Percentiles rank a stretch among this genome's conserved stretches.
Evolutionary conservation across 2,329 filamentous ascomycete species (phyloP).

Genomic region (Fusarium annulatum): DNA sequence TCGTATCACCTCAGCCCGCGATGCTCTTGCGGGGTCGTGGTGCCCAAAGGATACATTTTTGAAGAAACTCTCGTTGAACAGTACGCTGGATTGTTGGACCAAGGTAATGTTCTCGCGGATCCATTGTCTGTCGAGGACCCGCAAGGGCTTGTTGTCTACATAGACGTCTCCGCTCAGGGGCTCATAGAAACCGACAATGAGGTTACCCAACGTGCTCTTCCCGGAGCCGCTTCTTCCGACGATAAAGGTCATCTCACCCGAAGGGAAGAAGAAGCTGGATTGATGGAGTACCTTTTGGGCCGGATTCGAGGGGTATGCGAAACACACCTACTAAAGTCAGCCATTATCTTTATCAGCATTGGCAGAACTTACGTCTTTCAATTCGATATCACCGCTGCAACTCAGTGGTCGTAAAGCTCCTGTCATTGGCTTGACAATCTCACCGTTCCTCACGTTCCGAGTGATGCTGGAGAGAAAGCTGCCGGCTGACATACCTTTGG

Average conservation of each 20-base stretch:
- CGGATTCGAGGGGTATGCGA: slow-evolving; percentile 81
- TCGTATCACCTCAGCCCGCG: slow-evolving; percentile 64
- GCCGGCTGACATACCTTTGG: slow-evolving; percentile 82
- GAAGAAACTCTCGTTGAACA: slow-evolving; percentile 85
- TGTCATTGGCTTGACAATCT: background rate
- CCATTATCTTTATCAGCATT: background rate
- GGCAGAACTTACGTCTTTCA: slow-evolving; percentile 4
- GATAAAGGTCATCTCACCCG: slow-evolving; percentile 80
- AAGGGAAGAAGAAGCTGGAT: slow-evolving; percentile 75
- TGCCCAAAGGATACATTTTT: slow-evolving; percentile 82
- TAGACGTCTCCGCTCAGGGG: slow-evolving; percentile 72
- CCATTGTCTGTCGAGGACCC: slow-evolving; percentile 75
- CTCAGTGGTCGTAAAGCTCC: slow-evolving; percentile 46
- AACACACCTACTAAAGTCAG: slow-evolving; percentile 70
- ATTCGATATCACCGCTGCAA: slow-evolving; percentile 72
- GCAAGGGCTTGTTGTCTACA: slow-evolving; percentile 73
- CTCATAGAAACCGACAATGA: slow-evolving; percentile 82
- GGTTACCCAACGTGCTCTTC: slow-evolving; percentile 87
- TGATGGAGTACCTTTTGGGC: slow-evolving; percentile 68
- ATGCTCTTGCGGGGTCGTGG: slow-evolving; percentile 58
- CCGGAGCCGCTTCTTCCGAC: slow-evolving; percentile 90
- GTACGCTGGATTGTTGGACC: slow-evolving; percentile 81
- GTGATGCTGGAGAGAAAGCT: slow-evolving; percentile 66
- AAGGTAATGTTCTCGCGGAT: slow-evolving; percentile 81
- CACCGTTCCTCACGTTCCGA: slow-evolving; percentile 33